Evolutionary conservation across 2,329 filamentous ascomycete genomes (phyloP).

Genomic region (Ophiosphaerella narmari): DNA sequence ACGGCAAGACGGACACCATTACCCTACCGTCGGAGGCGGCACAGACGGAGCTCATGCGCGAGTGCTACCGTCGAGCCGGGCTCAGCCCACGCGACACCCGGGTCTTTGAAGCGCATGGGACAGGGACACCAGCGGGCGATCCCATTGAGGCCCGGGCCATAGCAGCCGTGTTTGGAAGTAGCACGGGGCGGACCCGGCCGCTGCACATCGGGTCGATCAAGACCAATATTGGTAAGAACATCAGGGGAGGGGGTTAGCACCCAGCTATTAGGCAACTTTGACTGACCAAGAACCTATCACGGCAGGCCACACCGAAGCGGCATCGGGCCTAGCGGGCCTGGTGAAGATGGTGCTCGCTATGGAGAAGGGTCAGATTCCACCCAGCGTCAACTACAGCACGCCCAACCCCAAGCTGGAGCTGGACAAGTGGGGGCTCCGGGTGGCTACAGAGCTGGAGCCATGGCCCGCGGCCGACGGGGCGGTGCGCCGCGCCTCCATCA

Average conservation of each 20-base stretch:
- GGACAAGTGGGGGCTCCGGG: neutral
- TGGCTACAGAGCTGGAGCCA: neutral
- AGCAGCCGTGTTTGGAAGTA: neutral
- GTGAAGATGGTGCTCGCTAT: too few species aligned
- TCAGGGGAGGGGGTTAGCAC: too few species aligned
- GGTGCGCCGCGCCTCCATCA: constrained; percentile 17
- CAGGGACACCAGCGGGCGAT: constrained; percentile 32
- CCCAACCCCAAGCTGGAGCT: constrained; percentile 26
- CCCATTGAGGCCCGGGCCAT: constrained; percentile 19
- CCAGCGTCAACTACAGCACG: constrained; percentile 30
- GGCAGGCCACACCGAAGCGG: too few species aligned
- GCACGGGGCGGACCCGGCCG: too few species aligned
- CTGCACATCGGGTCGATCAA: constrained; percentile 31
- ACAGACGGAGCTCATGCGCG: constrained; percentile 43
- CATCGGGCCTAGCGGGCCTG: too few species aligned
- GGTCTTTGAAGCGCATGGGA: constrained; percentile 38
- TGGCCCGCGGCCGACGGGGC: constrained; percentile 12
- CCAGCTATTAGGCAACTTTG: too few species aligned
- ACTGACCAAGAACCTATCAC: too few species aligned
- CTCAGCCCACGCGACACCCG: constrained; percentile 28
- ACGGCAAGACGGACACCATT: constrained; percentile 56
- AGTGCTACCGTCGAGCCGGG: constrained; percentile 43
- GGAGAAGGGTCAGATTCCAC: constrained; percentile 41
- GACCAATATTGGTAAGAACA: constrained; percentile 13
- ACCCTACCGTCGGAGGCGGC: constrained; percentile 43